A percentile compares a stretch with the other conserved stretches of the same genome.
Conservation (phyloP, 2,329 filamentous ascomycete species). For the Didymosphaeria variabile region DNA sequence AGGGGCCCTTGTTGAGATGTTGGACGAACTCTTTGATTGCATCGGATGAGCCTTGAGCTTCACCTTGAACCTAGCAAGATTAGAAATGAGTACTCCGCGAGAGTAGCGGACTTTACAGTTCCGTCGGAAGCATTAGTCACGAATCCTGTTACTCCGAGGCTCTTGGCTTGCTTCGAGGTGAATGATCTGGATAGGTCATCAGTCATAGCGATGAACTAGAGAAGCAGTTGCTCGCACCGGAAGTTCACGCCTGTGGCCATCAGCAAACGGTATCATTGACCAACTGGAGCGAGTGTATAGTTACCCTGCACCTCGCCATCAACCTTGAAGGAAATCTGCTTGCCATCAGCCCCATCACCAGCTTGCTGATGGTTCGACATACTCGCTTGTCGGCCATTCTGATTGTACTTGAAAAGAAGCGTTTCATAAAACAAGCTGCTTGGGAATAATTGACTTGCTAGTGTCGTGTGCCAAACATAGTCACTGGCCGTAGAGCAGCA, state of each 20-base stretch:
- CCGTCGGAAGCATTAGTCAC: constrained; percentile 59
- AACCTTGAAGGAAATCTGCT: constrained; percentile 59
- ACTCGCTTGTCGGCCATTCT: constrained; percentile 49
- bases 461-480: constrained; percentile 7
- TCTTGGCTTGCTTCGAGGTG: constrained; percentile 55
- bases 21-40: constrained; percentile 74
- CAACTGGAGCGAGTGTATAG: constrained; percentile 8
- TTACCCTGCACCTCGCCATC: constrained; percentile 57
- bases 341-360: constrained; percentile 28
- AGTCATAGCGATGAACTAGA: background rate
- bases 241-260: constrained; percentile 57
- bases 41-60: constrained; percentile 79
- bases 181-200: constrained; percentile 41
- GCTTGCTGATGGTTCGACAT: constrained; percentile 20
- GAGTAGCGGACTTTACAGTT: constrained; percentile 40
- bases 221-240: constrained; percentile 43
- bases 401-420: constrained; percentile 38
- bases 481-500: background rate
- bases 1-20: constrained; percentile 78
- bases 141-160: constrained; percentile 55
- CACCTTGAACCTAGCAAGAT: constrained; percentile 77
- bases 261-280: background rate
- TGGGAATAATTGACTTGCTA: constrained; percentile 7
- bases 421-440: constrained; percentile 27
- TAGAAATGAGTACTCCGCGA: constrained; percentile 13